Evolutionary conservation across 2,329 filamentous ascomycete species (phyloP).

Genomic region (Ceratocystis albifundus): DNA sequence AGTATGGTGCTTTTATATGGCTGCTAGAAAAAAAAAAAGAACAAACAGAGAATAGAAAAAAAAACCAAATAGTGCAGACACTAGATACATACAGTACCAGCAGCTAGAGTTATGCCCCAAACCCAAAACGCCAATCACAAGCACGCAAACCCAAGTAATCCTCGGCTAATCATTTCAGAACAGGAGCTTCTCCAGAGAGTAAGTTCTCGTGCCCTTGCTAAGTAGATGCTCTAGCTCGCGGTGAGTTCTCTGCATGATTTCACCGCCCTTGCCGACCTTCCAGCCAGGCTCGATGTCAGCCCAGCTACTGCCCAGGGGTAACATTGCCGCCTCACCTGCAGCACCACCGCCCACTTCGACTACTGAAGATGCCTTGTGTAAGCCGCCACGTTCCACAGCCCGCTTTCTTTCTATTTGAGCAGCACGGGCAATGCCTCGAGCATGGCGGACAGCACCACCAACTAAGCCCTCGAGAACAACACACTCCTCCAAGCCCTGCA

Average conservation of each 20-base stretch:
- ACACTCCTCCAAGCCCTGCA: constrained; percentile 61
- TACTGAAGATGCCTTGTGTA: constrained; percentile 1
- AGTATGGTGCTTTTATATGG: not conserved
- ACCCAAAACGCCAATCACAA: constrained; percentile 6
- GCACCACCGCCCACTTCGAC: not conserved
- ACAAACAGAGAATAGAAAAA: constrained; percentile 1
- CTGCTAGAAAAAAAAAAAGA: not conserved
- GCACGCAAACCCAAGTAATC: constrained; percentile 8
- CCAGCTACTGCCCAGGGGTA: constrained; percentile 57
- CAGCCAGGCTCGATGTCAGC: constrained; percentile 28
- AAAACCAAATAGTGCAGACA: not conserved
- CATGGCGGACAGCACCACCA: constrained; percentile 54
- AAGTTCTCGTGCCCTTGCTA: constrained; percentile 68
- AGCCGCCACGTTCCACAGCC: constrained; percentile 1
- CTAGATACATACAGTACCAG: constrained; percentile 1
- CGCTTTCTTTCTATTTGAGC: constrained; percentile 1
- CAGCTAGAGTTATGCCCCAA: constrained; percentile 5
- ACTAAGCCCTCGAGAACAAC: constrained; percentile 53
- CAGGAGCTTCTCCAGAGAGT: constrained; percentile 68
- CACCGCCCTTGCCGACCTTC: constrained; percentile 57
- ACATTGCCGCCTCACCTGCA: constrained; percentile 30
- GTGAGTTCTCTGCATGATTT: constrained; percentile 54
- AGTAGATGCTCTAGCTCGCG: constrained; percentile 67
- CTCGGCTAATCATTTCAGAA: constrained; percentile 34
- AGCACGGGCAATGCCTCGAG: constrained; percentile 31